A percentile compares a stretch with the other conserved stretches of the same genome.
Conservation (phyloP, 176 grass and related monocot species). For the Oryza glaberrima region DNA sequence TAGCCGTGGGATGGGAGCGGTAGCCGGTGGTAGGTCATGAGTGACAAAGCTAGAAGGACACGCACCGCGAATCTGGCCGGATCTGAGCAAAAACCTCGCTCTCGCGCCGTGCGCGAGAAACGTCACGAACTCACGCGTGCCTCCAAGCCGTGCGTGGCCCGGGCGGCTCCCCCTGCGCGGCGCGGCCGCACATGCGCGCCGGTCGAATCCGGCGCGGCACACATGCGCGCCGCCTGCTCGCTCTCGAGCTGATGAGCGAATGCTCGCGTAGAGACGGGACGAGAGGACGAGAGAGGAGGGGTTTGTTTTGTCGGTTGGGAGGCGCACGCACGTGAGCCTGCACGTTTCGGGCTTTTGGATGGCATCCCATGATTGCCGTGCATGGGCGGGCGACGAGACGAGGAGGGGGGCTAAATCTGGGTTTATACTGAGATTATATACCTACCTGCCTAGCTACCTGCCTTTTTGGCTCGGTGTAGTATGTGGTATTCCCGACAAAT, state of each 20-base stretch:
- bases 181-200: constrained; percentile 37
- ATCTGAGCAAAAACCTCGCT: not conserved
- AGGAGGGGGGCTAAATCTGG: not conserved
- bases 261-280: not conserved
- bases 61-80: not conserved
- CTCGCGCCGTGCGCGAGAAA: not conserved
- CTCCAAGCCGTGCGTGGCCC: not conserved
- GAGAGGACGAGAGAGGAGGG: not conserved
- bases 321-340: constrained; percentile 20
- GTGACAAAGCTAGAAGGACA: no score
- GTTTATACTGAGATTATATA: not conserved
- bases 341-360: constrained; percentile 41
- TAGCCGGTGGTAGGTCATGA: not conserved
- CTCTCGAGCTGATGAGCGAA: no score
- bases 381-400: constrained; percentile 24
- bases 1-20: not conserved
- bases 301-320: not conserved
- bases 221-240: not conserved
- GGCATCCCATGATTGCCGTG: constrained; percentile 40
- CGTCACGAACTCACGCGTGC: no score
- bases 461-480: not conserved
- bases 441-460: not conserved
- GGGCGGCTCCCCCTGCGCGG: not conserved
- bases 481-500: not conserved
- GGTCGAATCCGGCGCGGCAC: not conserved